These are phyloP conservation scores for Cladophialophora immunda DNA, from an alignment of 2,329 filamentous ascomycete species.

Conservation along the genomic window DNA sequence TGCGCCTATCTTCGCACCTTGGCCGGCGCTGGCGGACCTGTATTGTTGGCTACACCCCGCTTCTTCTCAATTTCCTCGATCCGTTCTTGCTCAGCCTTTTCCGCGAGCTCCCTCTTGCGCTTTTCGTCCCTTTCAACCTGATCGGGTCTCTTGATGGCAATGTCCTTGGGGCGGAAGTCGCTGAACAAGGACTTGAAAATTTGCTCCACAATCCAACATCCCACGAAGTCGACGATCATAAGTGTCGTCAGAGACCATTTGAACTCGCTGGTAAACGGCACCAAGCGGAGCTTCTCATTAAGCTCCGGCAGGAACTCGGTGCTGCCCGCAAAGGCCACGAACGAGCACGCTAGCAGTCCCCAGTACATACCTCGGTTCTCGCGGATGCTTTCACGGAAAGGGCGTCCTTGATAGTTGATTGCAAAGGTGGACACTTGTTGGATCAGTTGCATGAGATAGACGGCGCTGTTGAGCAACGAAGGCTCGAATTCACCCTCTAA, in stretches of 20 bases:
- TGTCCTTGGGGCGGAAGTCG: constrained; percentile 92
- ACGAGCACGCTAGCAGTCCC: constrained; percentile 88
- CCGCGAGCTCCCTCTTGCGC: constrained; percentile 69
- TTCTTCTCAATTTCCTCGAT: constrained; percentile 42
- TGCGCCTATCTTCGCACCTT: constrained; percentile 1
- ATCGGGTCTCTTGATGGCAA: constrained; percentile 84
- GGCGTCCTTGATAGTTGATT: constrained; percentile 98
- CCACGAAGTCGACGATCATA: constrained; percentile 88
- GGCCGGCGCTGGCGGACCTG: not conserved
- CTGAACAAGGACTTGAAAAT: constrained; percentile 85
- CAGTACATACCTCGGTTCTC: constrained; percentile 99
- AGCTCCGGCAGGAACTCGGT: constrained; percentile 96
- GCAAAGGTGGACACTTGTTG: constrained; percentile 99
- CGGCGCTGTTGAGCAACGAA: constrained; percentile 92
- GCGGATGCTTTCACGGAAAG: constrained; percentile 93
- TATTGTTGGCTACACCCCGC: constrained; percentile 39
- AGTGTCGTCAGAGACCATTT: constrained; percentile 82
- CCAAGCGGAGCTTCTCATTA: constrained; percentile 90
- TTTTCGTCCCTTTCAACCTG: constrained; percentile 80
- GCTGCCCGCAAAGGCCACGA: constrained; percentile 90
- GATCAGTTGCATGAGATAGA: constrained; percentile 96
- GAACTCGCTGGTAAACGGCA: constrained; percentile 89
- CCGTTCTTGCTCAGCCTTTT: constrained; percentile 42
- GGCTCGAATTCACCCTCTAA: constrained; percentile 94
- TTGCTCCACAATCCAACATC: constrained; percentile 88